Base-by-base conservation (phyloP, 306 rosid genomes). In the Pueraria montana region DNA sequence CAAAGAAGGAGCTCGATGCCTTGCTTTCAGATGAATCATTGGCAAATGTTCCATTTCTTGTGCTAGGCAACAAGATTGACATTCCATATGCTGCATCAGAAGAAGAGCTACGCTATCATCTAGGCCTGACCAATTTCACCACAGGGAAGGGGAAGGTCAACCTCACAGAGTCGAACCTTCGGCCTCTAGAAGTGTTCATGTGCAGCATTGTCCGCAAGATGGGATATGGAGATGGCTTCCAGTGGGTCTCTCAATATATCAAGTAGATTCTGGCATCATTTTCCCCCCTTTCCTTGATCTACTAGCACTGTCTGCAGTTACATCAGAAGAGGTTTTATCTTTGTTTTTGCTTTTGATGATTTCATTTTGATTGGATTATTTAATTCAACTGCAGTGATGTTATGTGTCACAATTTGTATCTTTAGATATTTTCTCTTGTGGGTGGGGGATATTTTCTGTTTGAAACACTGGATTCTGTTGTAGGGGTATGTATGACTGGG, bases 201-300 rank as follows among this genome's bases (percentile, higher is more conserved):
- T 93, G 97, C 93, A 93, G 96, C 87, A 91, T 93, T 21, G 96
- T 93, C 64, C 96, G 96, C 70, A 93, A 93, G 88, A 93, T 93
- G 96, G 97, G 96, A 9, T 93, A 93, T 9, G 97, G 97, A 0
- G 95, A 93, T 13, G 97, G 97, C 74, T 93, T 93, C 84, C 92
- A 89, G 91, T 93, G 97, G 97, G 69, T 93, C 52, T 93, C 97
- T 30, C 97, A 93, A 65, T 93, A 93, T 88, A 93, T 93, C 79
- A 88, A 93, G 87, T 93, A 91, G 92, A 79, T 27, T 74, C 20
- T 32, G 52, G 24, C 74, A 26, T 82, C 69, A 50, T 73, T 66
- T 73, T 53, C 38, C 48, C 36, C 76, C 80, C 65, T 72, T 24
- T 42, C 55, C 34, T 69, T 69, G 46, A 55, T 78, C 78, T 59